Percentiles rank a stretch among this genome's conserved stretches.
Evolutionary conservation across 176 grass and related monocot genomes (phyloP).

Genomic region (Carex cristatella): DNA sequence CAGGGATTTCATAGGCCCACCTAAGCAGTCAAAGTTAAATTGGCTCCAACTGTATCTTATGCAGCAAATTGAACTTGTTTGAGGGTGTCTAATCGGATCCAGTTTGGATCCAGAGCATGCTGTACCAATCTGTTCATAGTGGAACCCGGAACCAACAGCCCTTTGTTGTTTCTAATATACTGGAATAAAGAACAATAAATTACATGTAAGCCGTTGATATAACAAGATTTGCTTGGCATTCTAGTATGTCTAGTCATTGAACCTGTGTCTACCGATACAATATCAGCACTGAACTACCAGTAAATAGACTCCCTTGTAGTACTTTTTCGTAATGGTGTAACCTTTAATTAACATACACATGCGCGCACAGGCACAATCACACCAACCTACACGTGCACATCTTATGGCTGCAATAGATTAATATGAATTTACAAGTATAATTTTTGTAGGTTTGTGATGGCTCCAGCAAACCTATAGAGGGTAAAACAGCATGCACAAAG

Average conservation of each 20-base stretch:
- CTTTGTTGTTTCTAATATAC: neutral
- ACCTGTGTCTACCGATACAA: neutral
- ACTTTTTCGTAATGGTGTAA: neutral
- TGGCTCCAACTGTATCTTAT: neutral
- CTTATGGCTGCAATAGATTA: neutral
- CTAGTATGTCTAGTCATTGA: neutral
- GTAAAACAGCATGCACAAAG: constrained; percentile 80
- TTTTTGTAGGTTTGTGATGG: constrained; percentile 43
- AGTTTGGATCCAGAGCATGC: neutral
- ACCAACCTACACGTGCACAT: neutral
- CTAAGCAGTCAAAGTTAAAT: neutral
- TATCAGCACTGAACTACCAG: neutral
- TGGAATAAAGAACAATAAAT: neutral
- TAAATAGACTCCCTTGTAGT: neutral
- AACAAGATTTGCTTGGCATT: neutral
- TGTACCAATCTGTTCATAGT: neutral
- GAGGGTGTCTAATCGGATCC: neutral
- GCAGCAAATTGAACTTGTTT: neutral
- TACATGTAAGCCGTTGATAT: neutral
- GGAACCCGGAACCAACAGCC: neutral
- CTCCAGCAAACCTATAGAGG: constrained; percentile 39
- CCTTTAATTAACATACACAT: neutral
- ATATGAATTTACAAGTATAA: neutral
- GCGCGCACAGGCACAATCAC: neutral
- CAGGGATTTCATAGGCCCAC: neutral